Percentiles rank a stretch among this genome's conserved stretches.
Conservation (phyloP, 352 stramenopile species). For the Thraustochytrium sp. region DNA sequence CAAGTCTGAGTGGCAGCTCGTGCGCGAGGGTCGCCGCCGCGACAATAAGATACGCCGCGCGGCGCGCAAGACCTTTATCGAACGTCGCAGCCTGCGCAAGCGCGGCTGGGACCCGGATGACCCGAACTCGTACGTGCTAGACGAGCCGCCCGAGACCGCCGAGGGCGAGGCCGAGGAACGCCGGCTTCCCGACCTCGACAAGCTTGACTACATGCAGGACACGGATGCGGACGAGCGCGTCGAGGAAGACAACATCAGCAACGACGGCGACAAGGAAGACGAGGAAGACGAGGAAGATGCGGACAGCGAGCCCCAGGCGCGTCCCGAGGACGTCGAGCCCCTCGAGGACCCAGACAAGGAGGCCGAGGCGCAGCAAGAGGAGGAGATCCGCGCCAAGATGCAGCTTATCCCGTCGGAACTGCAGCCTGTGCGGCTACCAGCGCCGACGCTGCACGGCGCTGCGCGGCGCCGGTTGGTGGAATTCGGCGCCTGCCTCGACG, state of each 20-base stretch:
- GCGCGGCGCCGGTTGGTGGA: background rate
- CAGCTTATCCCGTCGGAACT: constrained; percentile 36
- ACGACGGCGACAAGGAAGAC: background rate
- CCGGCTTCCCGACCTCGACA: background rate
- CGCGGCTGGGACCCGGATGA: constrained; percentile 38
- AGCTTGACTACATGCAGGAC: constrained; percentile 2
- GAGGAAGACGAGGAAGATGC: background rate
- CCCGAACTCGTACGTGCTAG: constrained; percentile 11
- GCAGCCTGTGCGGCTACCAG: background rate
- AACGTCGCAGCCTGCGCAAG: constrained; percentile 11
- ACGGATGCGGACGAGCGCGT: background rate
- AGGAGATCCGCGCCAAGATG: constrained; percentile 30
- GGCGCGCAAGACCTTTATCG: background rate
- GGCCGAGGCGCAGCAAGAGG: background rate
- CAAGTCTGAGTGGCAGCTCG: constrained; percentile 49
- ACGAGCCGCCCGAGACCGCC: background rate
- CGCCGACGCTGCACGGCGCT: background rate
- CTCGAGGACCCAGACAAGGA: constrained; percentile 14
- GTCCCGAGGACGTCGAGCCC: background rate
- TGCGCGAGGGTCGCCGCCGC: constrained; percentile 52
- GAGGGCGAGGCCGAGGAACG: background rate
- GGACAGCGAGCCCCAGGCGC: background rate
- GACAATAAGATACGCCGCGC: constrained; percentile 8
- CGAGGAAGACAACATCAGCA: background rate
- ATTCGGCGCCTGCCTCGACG: constrained; percentile 45